Evolutionary conservation across 2,329 filamentous ascomycete genomes (phyloP).

Genomic region (Alternaria sp.): DNA sequence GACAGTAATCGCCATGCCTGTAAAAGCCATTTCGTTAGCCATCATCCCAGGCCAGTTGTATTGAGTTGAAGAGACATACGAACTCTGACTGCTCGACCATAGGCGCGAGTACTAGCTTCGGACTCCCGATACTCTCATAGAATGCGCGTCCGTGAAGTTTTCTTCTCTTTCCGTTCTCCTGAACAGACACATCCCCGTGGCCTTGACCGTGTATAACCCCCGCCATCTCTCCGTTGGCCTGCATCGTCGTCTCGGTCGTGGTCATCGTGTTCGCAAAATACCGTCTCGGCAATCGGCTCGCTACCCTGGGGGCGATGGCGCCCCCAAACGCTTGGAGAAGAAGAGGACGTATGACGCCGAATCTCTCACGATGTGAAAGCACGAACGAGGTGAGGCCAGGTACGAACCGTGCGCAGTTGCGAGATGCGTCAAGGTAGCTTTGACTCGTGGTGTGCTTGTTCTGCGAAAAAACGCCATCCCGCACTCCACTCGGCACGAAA

Average conservation of each 20-base stretch:
- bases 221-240: conserved; percentile 15
- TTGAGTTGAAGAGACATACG: conserved; percentile 63
- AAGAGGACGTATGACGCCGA: conserved; percentile 31
- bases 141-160: conserved; percentile 88
- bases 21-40: conserved; percentile 15
- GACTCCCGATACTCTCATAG: conserved; percentile 92
- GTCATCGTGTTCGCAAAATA: conserved; percentile 28
- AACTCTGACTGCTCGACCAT: conserved; percentile 99
- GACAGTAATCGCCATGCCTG: conserved; percentile 97
- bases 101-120: conserved; percentile 88
- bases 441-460: background rate
- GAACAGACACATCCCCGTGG: conserved; percentile 9
- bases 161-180: conserved; percentile 21
- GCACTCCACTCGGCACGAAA: conserved; percentile 7
- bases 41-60: background rate
- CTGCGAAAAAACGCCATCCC: conserved; percentile 20
- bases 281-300: conserved; percentile 11
- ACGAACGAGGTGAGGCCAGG: background rate
- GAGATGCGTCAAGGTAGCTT: background rate
- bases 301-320: conserved; percentile 26
- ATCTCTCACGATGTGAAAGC: background rate
- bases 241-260: conserved; percentile 9
- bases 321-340: conserved; percentile 30
- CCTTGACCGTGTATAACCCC: background rate
- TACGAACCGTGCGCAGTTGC: background rate